These are phyloP conservation scores for Alternaria sp. DNA, from an alignment of 2,329 filamentous ascomycete genomes.

Conservation along the genomic window DNA sequence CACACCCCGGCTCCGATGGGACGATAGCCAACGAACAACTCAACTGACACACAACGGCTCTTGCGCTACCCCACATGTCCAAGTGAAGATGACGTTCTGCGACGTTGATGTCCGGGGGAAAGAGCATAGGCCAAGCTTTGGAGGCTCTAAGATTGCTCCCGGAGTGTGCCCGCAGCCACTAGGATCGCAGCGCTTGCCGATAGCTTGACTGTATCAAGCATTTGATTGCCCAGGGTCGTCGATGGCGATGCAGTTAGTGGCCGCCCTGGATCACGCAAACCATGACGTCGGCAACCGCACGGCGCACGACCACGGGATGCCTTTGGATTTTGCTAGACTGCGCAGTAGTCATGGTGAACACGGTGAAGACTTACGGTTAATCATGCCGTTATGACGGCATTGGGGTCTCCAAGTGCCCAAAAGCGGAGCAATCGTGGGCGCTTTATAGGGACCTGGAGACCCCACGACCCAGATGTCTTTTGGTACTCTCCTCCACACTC, in stretches of 20 bases:
- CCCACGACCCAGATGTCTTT: neutral
- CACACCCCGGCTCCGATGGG: neutral
- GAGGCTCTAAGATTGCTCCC: slow-evolving; percentile 6
- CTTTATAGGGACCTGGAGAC: slow-evolving; percentile 6
- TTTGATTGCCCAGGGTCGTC: slow-evolving; percentile 1
- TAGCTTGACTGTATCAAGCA: slow-evolving; percentile 11
- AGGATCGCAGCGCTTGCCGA: neutral
- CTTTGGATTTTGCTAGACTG: neutral
- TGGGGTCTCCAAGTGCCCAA: neutral
- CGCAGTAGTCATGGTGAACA: neutral
- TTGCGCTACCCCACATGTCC: slow-evolving; percentile 2
- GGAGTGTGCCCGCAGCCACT: slow-evolving; percentile 9
- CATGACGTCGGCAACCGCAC: slow-evolving; percentile 7
- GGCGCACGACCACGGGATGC: neutral
- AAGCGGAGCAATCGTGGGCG: slow-evolving; percentile 5
- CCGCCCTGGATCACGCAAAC: neutral
- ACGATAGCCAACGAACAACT: neutral
- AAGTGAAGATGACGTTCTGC: slow-evolving; percentile 6
- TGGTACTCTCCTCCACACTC: neutral
- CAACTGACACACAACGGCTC: neutral
- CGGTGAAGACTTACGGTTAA: neutral
- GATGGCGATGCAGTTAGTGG: neutral
- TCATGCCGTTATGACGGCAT: slow-evolving; percentile 11
- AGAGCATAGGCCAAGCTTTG: slow-evolving; percentile 1
- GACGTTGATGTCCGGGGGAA: slow-evolving; percentile 5